Evolutionary conservation across 2,329 filamentous ascomycete genomes (phyloP), one percentile per base, ranked within the genome.

Genomic region (Domatiomyces globalis): DNA sequence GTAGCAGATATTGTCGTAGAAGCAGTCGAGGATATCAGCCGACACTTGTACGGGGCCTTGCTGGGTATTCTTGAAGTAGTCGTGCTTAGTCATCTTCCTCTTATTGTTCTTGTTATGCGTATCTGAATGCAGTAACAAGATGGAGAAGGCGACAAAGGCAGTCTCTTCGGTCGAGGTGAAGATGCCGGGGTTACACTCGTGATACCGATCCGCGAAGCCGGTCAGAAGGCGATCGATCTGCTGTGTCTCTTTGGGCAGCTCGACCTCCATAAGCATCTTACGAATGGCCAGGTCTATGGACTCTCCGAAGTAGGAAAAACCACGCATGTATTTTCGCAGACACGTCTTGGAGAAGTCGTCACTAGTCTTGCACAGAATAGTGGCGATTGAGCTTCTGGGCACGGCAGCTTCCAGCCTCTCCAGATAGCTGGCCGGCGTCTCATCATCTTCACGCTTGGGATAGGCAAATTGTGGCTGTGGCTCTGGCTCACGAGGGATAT

Each of bases 51-150:
- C 85, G 12, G 87, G 87, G 65, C 96, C 89, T 2, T 86, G 88
- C 19, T 81, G 82, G 0, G 89, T 94, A 65, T 96, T 96, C 68
- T 94, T 95, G 60, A 96, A 76, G 67, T 98, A 98, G 63, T 96
- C 92, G 0, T 78, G 71, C 64, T 94, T 94, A 63, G 94, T 88
- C 92, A 98, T 98, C 69, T 98, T 98, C 67, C 92, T 80, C 71
- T 96, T 96, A 71, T 96, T 96, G 72, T 96, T 98, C 69, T 94
- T 95, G 74, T 98, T 98, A 79, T 96, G 96, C n/a, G 94, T 87
- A 64, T 98, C 92, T 0, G 92, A 96, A 62, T 98, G 92, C 33
- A 98, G 74, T 60, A 98, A 95, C 54, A 98, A 78, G 51, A 98
- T 81, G 1, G 90, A 96, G 65, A 98, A 98, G 15, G 90, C 88